These are phyloP conservation scores for Penicillium sp. DNA, from an alignment of 2,329 filamentous ascomycete species.

Conservation along the genomic window DNA sequence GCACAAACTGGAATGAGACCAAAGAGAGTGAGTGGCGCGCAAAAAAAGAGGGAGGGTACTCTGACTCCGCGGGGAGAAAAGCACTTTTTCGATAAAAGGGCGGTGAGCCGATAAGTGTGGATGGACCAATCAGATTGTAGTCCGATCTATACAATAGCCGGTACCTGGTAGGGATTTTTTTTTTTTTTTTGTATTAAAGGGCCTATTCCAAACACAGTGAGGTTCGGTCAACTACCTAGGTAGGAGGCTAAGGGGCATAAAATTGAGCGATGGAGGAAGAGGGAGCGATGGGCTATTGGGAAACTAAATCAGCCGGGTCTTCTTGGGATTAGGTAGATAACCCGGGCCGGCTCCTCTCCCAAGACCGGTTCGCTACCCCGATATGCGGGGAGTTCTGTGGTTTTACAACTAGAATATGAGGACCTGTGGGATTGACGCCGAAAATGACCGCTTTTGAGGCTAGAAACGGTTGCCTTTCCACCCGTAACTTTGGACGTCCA, in stretches of 20 bases:
- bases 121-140: conserved; percentile 20
- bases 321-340: background rate
- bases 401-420: too few species aligned
- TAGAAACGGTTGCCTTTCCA: too few species aligned
- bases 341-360: conserved; percentile 6
- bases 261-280: background rate
- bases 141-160: background rate
- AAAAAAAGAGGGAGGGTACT: conserved; percentile 6
- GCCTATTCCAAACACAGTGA: background rate
- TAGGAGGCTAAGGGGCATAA: background rate
- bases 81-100: conserved; percentile 29
- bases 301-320: background rate
- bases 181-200: background rate
- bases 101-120: conserved; percentile 38
- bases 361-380: conserved; percentile 9
- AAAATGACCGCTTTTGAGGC: too few species aligned
- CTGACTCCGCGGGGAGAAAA: conserved; percentile 25
- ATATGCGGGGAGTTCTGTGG: conserved; percentile 9
- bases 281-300: background rate
- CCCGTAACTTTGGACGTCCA: too few species aligned
- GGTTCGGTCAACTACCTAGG: background rate
- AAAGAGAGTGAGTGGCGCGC: conserved; percentile 13
- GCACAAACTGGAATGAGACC: conserved; percentile 1
- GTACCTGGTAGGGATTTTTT: background rate
- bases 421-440: too few species aligned